Evolutionary conservation across 495 filamentous ascomycete species (phyloP).

Genomic region (Xylaria intraflava): DNA sequence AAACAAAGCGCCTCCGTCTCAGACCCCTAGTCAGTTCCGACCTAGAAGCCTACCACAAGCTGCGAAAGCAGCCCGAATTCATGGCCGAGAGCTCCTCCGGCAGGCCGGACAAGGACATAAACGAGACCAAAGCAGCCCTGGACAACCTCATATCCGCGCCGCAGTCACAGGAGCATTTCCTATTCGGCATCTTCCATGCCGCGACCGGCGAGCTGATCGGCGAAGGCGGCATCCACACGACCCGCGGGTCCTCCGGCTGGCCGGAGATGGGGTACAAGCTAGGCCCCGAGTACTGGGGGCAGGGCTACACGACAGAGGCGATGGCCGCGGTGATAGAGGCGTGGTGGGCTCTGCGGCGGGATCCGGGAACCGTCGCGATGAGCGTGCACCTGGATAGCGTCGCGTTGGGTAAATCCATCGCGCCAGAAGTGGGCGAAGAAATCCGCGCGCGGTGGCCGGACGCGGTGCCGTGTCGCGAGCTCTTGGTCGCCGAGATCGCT

Average conservation of each 20-base stretch:
- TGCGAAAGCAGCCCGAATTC: constrained; percentile 39
- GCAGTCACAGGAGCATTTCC: constrained; percentile 16
- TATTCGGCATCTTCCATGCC: constrained; percentile 34
- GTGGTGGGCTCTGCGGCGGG: constrained; percentile 32
- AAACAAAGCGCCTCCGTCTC: constrained; percentile 36
- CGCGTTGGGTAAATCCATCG: too few species aligned
- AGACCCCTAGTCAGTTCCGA: constrained; percentile 29
- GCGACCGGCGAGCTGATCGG: constrained; percentile 33
- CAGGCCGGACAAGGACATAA: constrained; percentile 25
- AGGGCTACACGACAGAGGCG: constrained; percentile 39
- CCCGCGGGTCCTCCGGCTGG: constrained; percentile 26
- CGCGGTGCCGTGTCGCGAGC: neutral
- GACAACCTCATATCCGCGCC: constrained; percentile 23
- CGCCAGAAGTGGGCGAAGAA: neutral
- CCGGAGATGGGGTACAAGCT: constrained; percentile 48
- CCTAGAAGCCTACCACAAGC: constrained; percentile 21
- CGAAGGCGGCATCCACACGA: constrained; percentile 25
- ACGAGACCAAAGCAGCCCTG: constrained; percentile 26
- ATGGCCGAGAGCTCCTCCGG: constrained; percentile 35
- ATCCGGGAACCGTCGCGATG: too few species aligned
- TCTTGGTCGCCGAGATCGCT: constrained; percentile 2
- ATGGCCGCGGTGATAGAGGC: constrained; percentile 29
- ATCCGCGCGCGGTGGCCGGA: neutral
- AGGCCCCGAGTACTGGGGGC: constrained; percentile 34
- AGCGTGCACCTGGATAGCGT: too few species aligned